phyloP scores from a whole-genome alignment of 192 early-diverging fungal species.

The Coemansia sp. region DNA sequence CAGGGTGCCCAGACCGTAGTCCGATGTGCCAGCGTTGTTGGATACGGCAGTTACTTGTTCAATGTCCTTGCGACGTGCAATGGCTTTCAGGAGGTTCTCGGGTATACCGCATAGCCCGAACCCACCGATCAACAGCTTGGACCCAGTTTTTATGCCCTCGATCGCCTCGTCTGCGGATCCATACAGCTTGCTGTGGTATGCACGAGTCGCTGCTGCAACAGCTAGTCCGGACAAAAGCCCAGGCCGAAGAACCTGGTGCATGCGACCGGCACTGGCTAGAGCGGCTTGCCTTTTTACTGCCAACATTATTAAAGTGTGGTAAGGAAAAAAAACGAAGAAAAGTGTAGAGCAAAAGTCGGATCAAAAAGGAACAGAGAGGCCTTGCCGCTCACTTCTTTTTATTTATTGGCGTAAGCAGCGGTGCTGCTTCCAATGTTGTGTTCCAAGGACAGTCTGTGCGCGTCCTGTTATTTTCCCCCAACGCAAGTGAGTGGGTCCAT shows the following conservation, averaged over 20 bases:
- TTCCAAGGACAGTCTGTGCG: neutral
- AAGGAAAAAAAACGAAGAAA: neutral
- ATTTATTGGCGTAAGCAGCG: neutral
- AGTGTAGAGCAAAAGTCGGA: neutral
- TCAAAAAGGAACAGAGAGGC: neutral
- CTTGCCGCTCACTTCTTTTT: neutral
- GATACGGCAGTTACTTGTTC: conserved; percentile 71
- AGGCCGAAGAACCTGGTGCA: conserved; percentile 18
- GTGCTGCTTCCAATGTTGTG: neutral
- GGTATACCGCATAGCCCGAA: conserved; percentile 81
- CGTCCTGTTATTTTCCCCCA: neutral
- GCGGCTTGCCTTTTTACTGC: conserved; percentile 34
- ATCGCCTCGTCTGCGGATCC: conserved; percentile 61
- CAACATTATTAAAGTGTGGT: conserved; percentile 16
- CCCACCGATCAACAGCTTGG: conserved; percentile 67
- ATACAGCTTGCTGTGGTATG: conserved; percentile 57
- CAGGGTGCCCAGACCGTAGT: conserved; percentile 69
- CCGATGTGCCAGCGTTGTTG: conserved; percentile 75
- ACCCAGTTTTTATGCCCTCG: conserved; percentile 57
- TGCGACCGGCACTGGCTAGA: conserved; percentile 25
- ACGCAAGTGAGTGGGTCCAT: neutral
- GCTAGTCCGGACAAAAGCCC: conserved; percentile 20
- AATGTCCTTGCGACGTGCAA: conserved; percentile 58
- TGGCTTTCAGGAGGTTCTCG: conserved; percentile 69
- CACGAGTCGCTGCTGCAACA: conserved; percentile 17